Evolutionary conservation across 768 basidiomycete genomes (phyloP).

Genomic region (Tylopilus sp.): DNA sequence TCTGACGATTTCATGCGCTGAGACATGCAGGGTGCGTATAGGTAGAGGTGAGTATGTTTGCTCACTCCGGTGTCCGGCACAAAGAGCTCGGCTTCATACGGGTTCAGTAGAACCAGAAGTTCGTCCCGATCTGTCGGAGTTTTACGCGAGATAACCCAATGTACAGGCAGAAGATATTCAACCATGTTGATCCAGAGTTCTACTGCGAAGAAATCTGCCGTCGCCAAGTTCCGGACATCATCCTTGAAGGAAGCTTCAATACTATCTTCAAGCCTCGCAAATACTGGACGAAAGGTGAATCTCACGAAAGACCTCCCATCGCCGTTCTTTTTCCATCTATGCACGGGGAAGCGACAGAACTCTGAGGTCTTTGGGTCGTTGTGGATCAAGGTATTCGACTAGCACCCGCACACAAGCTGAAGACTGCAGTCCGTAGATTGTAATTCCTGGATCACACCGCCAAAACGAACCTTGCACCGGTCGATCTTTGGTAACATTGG

Average conservation of each 20-base stretch:
- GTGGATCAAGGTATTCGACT: too few relatives aligned
- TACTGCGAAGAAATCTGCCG: neutral
- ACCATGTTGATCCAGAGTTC: neutral
- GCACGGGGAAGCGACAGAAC: conserved; percentile 10
- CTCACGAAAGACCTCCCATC: neutral
- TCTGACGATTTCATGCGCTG: conserved; percentile 23
- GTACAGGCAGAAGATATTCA: conserved; percentile 15
- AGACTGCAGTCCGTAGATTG: neutral
- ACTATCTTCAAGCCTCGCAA: conserved; percentile 3
- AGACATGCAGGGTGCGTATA: conserved; percentile 38
- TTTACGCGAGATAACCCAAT: conserved; percentile 17
- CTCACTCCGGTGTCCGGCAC: conserved; percentile 35
- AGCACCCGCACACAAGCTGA: neutral
- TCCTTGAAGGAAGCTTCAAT: conserved; percentile 5
- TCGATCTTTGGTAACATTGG: conserved; percentile 29
- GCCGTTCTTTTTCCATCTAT: conserved; percentile 39
- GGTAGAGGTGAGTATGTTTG: conserved; percentile 34
- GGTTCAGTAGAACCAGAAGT: conserved; percentile 8
- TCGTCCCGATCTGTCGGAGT: neutral
- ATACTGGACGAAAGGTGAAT: conserved; percentile 25
- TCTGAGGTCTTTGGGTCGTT: conserved; percentile 4
- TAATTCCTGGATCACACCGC: neutral
- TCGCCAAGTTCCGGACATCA: conserved; percentile 1
- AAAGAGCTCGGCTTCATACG: conserved; percentile 35
- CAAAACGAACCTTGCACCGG: conserved; percentile 23